Evolutionary conservation across 2,329 filamentous ascomycete genomes (phyloP), one percentile per base, ranked within the genome.

Genomic region (Onygenales sp.): DNA sequence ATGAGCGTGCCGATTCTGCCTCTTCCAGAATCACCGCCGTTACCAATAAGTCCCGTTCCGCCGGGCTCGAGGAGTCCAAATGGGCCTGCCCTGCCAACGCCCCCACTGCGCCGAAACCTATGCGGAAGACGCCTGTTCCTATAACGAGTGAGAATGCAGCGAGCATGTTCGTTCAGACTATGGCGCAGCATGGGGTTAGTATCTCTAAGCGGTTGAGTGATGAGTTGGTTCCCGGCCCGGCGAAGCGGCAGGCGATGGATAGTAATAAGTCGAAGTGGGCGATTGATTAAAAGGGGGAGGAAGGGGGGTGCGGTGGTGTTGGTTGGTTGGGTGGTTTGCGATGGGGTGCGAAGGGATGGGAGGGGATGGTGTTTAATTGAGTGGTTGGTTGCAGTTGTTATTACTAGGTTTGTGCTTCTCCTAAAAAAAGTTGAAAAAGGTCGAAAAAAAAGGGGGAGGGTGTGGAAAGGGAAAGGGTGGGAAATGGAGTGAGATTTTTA

Each of bases 201-300:
- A 51, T 50, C 6, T 51, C 49, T 6, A 43, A 51, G 21, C 27
- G 7, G 35, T 8, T 32, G n/a, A 27, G 13, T 21, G 42, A 43
- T 3, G 48, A 42, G 11, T 13, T 31, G 6, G 21, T 7, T 2
- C 13, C 39, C 13, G 11, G 36, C 8, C 11, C 46, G 13, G 27
- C 36, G 36, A 41, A 39, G 17, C 21, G 35, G 11, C 33, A 35
- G 14, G 41, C 21, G 1, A 27, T 27, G n/a, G 21, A 27, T 27
- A 27, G 21, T 27, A 27, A 27, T 27, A 55, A 35, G 52, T 57
- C 52, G 52, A 59, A 52, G 55, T 56, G 50, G 57, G 57, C 43
- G 21, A 32, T 31, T 49, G 49, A 2, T 44, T 44, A 9, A 44
- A 11, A 44, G 21, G 14, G 14, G 21, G 14, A 44, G 10, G 8